Evolutionary conservation across 345 rosid genomes (phyloP).

Genomic region (Lepidium africanum): DNA sequence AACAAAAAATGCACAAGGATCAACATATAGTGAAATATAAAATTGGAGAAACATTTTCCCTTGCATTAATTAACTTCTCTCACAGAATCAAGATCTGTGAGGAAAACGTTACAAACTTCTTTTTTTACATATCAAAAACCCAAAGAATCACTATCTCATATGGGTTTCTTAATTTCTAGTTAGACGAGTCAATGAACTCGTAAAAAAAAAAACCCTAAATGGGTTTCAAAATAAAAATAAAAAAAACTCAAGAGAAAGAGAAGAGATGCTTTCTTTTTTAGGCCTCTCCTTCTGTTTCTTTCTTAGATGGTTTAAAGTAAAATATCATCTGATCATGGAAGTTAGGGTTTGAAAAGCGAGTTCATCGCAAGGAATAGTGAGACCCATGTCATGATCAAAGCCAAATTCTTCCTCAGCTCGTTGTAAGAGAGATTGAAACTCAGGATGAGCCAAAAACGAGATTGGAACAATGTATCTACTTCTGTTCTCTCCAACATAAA

Average conservation of each 20-base stretch:
- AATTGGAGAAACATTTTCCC: background rate
- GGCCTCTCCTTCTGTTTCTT: slow-evolving; percentile 40
- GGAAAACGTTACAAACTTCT: slow-evolving; percentile 49
- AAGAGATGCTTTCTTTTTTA: slow-evolving; percentile 14
- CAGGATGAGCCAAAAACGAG: slow-evolving; percentile 71
- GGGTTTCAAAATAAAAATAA: slow-evolving; percentile 32
- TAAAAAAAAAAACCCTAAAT: slow-evolving; percentile 29
- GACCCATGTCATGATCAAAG: slow-evolving; percentile 81
- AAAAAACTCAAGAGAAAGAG: background rate
- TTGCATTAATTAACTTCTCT: slow-evolving; percentile 44
- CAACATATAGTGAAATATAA: background rate
- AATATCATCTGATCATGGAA: slow-evolving; percentile 22
- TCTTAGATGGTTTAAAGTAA: slow-evolving; percentile 16
- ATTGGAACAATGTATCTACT: slow-evolving; percentile 88
- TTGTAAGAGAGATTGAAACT: slow-evolving; percentile 64
- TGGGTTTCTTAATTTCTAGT: slow-evolving; percentile 18
- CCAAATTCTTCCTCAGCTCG: slow-evolving; percentile 96
- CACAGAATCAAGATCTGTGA: slow-evolving; percentile 42
- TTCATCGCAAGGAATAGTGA: slow-evolving; percentile 92
- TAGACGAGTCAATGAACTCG: slow-evolving; percentile 33
- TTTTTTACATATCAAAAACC: slow-evolving; percentile 38
- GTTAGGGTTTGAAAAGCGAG: slow-evolving; percentile 36
- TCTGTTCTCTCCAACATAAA: slow-evolving; percentile 83
- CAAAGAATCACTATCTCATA: slow-evolving; percentile 14
- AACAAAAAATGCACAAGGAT: background rate